Evolutionary conservation across 441 rosid genomes (phyloP).

Genomic region (Populus hybrid): DNA sequence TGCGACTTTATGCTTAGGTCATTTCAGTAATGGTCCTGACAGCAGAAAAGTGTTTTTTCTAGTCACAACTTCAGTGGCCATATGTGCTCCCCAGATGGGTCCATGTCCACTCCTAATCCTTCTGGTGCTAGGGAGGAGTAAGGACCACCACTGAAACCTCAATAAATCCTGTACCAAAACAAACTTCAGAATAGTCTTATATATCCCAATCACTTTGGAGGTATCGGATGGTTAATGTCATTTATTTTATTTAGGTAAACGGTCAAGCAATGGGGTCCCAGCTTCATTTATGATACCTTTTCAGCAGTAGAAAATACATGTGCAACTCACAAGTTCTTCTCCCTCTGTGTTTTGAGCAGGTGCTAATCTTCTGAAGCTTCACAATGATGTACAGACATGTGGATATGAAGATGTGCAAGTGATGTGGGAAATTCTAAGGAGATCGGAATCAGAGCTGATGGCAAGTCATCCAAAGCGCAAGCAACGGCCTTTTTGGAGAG

Average conservation of each 20-base stretch:
- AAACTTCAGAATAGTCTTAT: conserved; percentile 1
- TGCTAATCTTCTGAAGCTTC: conserved; percentile 57
- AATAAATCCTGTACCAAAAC: not conserved
- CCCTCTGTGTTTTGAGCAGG: conserved; percentile 27
- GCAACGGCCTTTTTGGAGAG: conserved; percentile 49
- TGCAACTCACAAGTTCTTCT: conserved; percentile 2
- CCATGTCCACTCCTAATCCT: not conserved
- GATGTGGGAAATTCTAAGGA: conserved; percentile 70
- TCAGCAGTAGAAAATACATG: not conserved
- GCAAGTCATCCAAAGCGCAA: conserved; percentile 31
- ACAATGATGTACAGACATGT: conserved; percentile 53
- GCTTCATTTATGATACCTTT: not conserved
- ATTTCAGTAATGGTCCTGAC: not conserved
- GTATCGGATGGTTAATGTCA: not conserved
- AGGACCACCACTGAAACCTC: not conserved
- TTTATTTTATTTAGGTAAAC: not conserved
- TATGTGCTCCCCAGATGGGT: not conserved
- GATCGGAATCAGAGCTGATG: conserved; percentile 39
- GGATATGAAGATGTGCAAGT: conserved; percentile 65
- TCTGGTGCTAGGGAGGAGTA: not conserved
- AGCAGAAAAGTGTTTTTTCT: not conserved
- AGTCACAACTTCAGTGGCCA: not conserved
- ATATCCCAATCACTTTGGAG: not conserved
- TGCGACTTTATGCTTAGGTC: conserved; percentile 16
- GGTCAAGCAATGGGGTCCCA: not conserved